Conservation (phyloP, 306 rosid species). For the Luffa aegyptiaca region DNA sequence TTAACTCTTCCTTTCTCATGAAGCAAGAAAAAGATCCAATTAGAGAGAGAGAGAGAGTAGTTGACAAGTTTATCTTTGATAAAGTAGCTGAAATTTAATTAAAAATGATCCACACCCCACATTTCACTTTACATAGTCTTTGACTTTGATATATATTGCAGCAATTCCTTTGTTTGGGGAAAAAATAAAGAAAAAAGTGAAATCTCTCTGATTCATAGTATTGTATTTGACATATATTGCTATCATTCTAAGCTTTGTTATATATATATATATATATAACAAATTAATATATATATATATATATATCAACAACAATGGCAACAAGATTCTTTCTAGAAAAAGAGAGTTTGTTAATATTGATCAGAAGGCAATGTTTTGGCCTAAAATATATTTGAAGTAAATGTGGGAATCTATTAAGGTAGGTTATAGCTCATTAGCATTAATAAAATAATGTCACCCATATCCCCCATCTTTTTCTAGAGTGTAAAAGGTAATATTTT, state of each 20-base stretch:
- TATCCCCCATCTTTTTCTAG: background rate
- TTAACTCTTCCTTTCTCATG: background rate
- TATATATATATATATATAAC: too few relatives aligned
- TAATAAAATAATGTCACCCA: constrained; percentile 1
- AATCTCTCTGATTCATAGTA: background rate
- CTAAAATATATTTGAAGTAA: background rate
- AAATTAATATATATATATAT: too few relatives aligned
- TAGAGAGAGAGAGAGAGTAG: background rate
- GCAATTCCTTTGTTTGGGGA: background rate
- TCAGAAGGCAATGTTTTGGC: background rate
- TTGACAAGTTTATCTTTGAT: background rate
- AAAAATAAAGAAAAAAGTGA: background rate
- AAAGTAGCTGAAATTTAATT: background rate
- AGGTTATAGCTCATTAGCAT: background rate
- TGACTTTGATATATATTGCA: background rate
- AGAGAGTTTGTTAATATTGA: background rate
- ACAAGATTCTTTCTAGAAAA: background rate
- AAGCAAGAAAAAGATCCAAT: background rate
- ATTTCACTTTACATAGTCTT: background rate
- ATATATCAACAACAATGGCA: background rate
- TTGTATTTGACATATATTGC: background rate
- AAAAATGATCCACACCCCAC: background rate
- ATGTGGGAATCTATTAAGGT: background rate
- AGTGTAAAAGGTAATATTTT: background rate
- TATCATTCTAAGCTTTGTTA: background rate